Conservation (phyloP, 352 stramenopile genomes). For the Albugo candida region DNA sequence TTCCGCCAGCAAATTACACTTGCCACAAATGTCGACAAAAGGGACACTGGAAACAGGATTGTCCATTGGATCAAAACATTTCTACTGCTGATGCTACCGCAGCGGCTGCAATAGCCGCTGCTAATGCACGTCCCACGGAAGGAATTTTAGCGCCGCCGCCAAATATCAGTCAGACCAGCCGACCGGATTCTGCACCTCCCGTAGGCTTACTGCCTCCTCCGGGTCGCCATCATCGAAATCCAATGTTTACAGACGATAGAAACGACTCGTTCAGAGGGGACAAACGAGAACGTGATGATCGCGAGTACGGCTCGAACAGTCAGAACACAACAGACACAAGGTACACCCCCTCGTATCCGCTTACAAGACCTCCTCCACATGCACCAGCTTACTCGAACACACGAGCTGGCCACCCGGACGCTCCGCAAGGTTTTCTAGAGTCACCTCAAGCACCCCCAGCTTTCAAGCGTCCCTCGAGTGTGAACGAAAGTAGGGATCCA, state of each 20-base stretch:
- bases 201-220: neutral
- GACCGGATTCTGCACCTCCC: too few relatives aligned
- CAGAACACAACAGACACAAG: too few relatives aligned
- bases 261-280: neutral
- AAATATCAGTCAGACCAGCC: too few relatives aligned
- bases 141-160: too few relatives aligned
- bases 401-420: neutral
- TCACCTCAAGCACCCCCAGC: neutral
- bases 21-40: constrained; percentile 79
- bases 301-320: too few relatives aligned
- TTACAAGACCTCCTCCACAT: too few relatives aligned
- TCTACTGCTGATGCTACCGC: constrained; percentile 23
- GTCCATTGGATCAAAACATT: constrained; percentile 46
- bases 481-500: neutral
- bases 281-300: neutral
- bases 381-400: neutral
- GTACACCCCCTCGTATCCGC: too few relatives aligned
- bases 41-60: constrained; percentile 78
- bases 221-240: neutral
- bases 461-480: neutral
- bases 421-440: neutral
- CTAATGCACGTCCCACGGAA: constrained; percentile 1
- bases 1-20: constrained; percentile 57
- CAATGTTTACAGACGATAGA: neutral
- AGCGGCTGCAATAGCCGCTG: constrained; percentile 15